Evolutionary conservation across 495 filamentous ascomycete genomes (phyloP), one percentile per base, ranked within the genome.

Genomic region (Ramalina intermedia): DNA sequence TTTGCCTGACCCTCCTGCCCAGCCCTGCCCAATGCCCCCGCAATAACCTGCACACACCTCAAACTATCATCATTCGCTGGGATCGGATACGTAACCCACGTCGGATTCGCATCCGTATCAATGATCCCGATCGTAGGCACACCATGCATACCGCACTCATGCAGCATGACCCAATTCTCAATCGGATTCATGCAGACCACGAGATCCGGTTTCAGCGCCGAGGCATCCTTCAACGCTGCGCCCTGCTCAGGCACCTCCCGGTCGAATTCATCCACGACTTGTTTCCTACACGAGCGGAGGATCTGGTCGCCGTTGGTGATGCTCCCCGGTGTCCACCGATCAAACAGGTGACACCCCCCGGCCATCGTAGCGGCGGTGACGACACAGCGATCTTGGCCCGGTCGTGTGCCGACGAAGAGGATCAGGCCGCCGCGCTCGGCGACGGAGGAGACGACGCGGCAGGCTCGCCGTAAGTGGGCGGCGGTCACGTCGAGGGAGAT

Each of bases 51-150:
- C 16, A 86, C 72, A 51, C 80, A 78, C 17, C 89, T 80, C 55
- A 96, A 57, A 77, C 87, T 93, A 65, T 99, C 91, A 59, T 99
- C 91, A 61, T 99, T 99, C 17, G 87, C 84, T 5, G 91, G 91
- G 55, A 99, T 95, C 3, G 86, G 85, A 64, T 99, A 99, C 6
- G 91, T 99, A 27, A 96, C 87, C 72, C 85, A 87, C 1, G 85
- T 87, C 4, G 91, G 87, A 66, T 99, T 79, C 6, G 84, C 79
- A 66, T 99, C 82, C 0, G 91, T 96, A 69, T 99, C 91, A 45
- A 96, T 80, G 38, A 99, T 70, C 17, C 88, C 91, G 58, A 99
- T 87, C 0, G 93, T 99, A 8, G 91, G 91, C 47, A 99, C 82
- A 60, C 81, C 84, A 57, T 84, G 82, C 50, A 86, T 57, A 4